These are phyloP conservation scores for Actinomortierella wolfii DNA, from an alignment of 371 early-diverging fungal species.

Conservation along the genomic window DNA sequence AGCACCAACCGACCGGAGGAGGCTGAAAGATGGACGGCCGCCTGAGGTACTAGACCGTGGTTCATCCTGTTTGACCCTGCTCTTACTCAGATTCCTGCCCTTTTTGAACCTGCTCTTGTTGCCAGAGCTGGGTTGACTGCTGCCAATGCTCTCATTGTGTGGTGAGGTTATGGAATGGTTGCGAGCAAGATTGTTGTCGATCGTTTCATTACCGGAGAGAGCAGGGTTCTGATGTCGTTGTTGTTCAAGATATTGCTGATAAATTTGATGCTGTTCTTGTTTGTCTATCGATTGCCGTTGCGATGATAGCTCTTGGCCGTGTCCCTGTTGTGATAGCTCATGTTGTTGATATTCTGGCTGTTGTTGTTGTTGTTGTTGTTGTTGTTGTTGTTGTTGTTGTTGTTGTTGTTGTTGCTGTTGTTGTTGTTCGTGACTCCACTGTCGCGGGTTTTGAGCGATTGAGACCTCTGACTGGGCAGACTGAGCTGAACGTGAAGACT, in stretches of 20 bases:
- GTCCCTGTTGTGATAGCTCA: not conserved
- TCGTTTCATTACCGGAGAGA: not conserved
- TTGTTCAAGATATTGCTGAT: not conserved
- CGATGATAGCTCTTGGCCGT: not conserved
- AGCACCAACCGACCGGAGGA: conserved; percentile 9
- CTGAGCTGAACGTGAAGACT: conserved; percentile 1
- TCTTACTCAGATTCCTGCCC: conserved; percentile 3
- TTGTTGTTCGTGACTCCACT: conserved; percentile 16
- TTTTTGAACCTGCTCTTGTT: conserved; percentile 9
- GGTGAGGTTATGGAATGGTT: too few species aligned
- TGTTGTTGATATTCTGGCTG: not conserved
- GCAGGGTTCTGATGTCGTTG: too few species aligned
- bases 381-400: not conserved
- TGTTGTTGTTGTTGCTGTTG: conserved; percentile 1
- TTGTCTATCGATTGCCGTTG: not conserved
- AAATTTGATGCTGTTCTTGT: not conserved
- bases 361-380: not conserved
- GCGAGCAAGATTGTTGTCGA: not conserved
- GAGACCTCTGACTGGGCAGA: conserved; percentile 9
- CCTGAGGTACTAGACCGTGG: conserved; percentile 22
- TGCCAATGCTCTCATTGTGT: not conserved
- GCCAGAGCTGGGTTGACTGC: conserved; percentile 16
- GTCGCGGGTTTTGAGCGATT: conserved; percentile 18
- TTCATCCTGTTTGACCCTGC: conserved; percentile 4
- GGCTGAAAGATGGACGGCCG: conserved; percentile 24